A percentile compares a stretch with the other conserved stretches of the same genome.
Evolutionary conservation across 768 basidiomycete species (phyloP).

Genomic region (Boletales sp.): DNA sequence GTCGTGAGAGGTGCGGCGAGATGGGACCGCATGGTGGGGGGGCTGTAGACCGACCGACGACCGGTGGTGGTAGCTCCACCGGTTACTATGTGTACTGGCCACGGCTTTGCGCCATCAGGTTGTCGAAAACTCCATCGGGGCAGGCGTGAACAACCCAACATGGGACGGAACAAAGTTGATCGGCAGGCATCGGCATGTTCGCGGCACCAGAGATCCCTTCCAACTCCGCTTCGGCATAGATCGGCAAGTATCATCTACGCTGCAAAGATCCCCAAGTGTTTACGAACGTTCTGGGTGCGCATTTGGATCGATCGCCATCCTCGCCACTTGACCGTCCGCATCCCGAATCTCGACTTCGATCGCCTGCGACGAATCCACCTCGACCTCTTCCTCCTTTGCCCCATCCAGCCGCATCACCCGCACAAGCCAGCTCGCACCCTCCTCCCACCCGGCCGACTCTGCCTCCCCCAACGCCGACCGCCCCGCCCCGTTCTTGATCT

Average conservation of each 20-base stretch:
- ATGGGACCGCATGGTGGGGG: neutral
- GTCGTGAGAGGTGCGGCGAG: neutral
- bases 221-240: too few species aligned
- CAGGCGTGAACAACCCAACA: too few species aligned
- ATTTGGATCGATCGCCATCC: slow-evolving; percentile 45
- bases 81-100: too few species aligned
- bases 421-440: slow-evolving; percentile 80
- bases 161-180: too few species aligned
- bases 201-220: too few species aligned
- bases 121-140: too few species aligned
- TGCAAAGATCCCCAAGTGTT: neutral
- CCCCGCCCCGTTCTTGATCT: slow-evolving; percentile 70
- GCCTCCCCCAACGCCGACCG: slow-evolving; percentile 79
- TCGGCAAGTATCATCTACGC: too few species aligned
- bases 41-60: too few species aligned
- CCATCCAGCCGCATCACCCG: slow-evolving; percentile 74
- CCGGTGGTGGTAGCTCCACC: too few species aligned
- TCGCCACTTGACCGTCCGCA: slow-evolving; percentile 64
- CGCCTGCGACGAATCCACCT: slow-evolving; percentile 33
- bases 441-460: slow-evolving; percentile 76
- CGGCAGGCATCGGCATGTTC: too few species aligned
- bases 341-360: slow-evolving; percentile 72
- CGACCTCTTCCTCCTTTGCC: slow-evolving; percentile 32
- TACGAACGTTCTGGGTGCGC: neutral
- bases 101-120: too few species aligned